Conservation (phyloP, 2,329 filamentous ascomycete species). For the Chaetomium sp. region DNA sequence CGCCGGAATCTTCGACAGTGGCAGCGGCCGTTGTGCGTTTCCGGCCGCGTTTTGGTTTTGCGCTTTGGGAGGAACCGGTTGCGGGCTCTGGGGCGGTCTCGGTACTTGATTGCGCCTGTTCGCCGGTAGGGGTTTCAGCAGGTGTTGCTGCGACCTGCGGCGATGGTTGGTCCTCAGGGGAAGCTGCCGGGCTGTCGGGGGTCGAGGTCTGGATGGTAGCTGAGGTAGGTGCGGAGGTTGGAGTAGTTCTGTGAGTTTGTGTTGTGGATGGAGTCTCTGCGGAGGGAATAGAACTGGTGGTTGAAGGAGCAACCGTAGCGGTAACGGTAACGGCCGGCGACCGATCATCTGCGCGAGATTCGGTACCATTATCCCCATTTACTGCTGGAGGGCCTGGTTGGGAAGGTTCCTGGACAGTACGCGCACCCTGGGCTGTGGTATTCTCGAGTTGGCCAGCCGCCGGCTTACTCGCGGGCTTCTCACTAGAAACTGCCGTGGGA, state of each 20-base stretch:
- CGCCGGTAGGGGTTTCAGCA: background rate
- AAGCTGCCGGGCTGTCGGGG: background rate
- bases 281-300: background rate
- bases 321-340: background rate
- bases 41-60: constrained; percentile 17
- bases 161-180: background rate
- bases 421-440: background rate
- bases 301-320: background rate
- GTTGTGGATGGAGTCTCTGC: background rate
- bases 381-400: background rate
- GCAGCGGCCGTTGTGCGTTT: constrained; percentile 31
- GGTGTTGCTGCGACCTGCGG: background rate
- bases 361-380: background rate
- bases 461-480: background rate
- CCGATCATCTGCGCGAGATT: background rate
- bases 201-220: background rate
- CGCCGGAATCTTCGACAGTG: constrained; percentile 19
- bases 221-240: background rate
- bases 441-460: background rate
- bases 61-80: constrained; percentile 4
- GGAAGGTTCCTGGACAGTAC: background rate
- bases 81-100: constrained; percentile 15
- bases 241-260: background rate
- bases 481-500: background rate
- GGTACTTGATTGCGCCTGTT: constrained; percentile 10